A percentile compares a stretch with the other conserved stretches of the same genome.
Evolutionary conservation across 192 early-diverging fungal genomes (phyloP).

Genomic region (Geranomyces variabilis): DNA sequence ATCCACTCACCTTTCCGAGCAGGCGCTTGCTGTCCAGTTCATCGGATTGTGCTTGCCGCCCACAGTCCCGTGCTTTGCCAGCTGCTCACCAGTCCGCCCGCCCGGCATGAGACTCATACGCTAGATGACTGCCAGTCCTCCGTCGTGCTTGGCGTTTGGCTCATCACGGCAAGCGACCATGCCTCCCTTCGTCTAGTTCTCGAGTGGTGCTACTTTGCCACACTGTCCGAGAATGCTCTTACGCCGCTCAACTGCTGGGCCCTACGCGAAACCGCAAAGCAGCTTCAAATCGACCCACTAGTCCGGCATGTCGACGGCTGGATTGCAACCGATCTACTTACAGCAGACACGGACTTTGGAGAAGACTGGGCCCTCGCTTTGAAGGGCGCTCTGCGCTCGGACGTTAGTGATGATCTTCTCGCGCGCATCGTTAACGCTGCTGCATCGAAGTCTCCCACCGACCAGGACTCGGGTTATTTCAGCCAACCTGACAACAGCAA

Average conservation of each 20-base stretch:
- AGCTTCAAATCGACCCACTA: slow-evolving; percentile 7
- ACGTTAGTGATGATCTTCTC: not conserved
- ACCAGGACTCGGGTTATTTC: not conserved
- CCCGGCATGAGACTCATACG: not conserved
- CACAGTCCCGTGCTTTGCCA: slow-evolving; percentile 14
- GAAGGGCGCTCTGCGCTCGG: slow-evolving; percentile 1
- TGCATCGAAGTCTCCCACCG: not conserved
- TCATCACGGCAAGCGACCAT: not conserved
- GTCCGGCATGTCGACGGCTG: slow-evolving; percentile 18
- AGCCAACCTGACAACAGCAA: not conserved
- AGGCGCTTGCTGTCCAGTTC: slow-evolving; percentile 14
- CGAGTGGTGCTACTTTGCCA: slow-evolving; percentile 35
- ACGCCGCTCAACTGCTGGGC: slow-evolving; percentile 22
- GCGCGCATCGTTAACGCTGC: slow-evolving; percentile 9
- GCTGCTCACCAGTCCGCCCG: slow-evolving; percentile 11
- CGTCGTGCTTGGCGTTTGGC: slow-evolving; percentile 7
- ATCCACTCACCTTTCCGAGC: not conserved
- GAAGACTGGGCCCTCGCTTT: slow-evolving; percentile 18
- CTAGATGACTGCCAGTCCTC: not conserved
- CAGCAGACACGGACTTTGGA: not conserved
- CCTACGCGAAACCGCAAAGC: slow-evolving; percentile 6
- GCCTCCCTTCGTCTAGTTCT: slow-evolving; percentile 17
- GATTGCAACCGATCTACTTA: slow-evolving; percentile 1
- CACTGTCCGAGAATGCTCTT: slow-evolving; percentile 1
- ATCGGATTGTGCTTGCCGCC: slow-evolving; percentile 26